Base-by-base conservation (phyloP, 148 eudicot genomes). In the Diospyros lotus region DNA sequence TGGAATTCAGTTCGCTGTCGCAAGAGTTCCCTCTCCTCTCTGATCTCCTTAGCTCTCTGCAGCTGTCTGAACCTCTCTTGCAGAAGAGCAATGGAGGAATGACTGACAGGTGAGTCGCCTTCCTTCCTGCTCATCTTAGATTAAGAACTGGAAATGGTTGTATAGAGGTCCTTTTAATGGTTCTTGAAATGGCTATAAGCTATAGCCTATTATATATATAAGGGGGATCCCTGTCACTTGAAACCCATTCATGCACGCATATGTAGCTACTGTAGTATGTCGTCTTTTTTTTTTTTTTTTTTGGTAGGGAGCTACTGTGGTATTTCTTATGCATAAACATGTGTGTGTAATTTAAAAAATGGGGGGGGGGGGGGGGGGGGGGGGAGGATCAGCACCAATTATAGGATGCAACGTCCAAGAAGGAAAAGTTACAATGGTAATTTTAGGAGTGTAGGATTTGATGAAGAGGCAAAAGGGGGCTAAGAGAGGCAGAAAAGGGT, bases 81-180 rank as follows among this genome's bases (percentile, higher is more conserved):
- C 58, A 69, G 75, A 77, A 77, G 80, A 63, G 80, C 75, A 69
- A 77, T 70, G 28, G 80, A 77, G 18, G 67, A 66, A 62, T 64
- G 60, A 52, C 7, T 38, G 6, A 63, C 39, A 2, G 10, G 46
- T 4, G 75, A 40, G 4, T 70, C 61, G 3, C 39, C 7, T 38
- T 40, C 54, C 38, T 70, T 55, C 69, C 17, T 71, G 40, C 61
- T 64, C 75, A 77, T 63, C 55, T 12, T 53, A 41, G 42, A 68
- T 6, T 12, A 68, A 40, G 58, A 68, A 51, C 58, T 10, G 72
- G 58, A 14, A n/a, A 42, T 41, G 46, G 43, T 63, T 13, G 28
- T 14, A 18, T 10, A 15, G 14, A 41, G 9, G 18, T 13, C 3
- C 15, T 42, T 3, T 44, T 9, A 48, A 12, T 67, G 64, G 64